Evolutionary conservation across 495 filamentous ascomycete genomes (phyloP), one percentile per base, ranked within the genome.

Genomic region (Cryomyces minteri): DNA sequence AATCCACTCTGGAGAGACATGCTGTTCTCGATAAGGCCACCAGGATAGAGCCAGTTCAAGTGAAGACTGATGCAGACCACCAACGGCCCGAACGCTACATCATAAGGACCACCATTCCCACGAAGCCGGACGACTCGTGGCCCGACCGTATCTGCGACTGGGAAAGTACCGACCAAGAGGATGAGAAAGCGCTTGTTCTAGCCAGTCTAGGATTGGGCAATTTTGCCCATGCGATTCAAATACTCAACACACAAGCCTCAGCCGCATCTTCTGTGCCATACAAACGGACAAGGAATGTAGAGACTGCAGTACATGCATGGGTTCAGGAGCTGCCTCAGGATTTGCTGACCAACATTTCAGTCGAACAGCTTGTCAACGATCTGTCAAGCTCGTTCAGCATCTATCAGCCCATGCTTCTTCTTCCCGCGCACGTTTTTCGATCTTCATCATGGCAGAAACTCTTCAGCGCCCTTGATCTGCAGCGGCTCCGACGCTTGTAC

Each of bases 391-490:
- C 78, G 31, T 88, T 78, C 68, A 75, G 73, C 1, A 54, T 79
- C 32, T 86, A 87, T 52, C 67, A 71, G 14, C 80, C 80, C 6
- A 69, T 88, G 62, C 67, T 80, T 1, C 66, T 87, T 1, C 67
- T 88, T 1, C 74, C 80, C 2, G 56, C 66, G 2, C 72, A 77
- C 40, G 70, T 70, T 25, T 79, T 85, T 33, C 12, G 9, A 12
- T 40, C 32, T 33, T 31, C 45, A 18, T 9, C 32, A 33, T 48
- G 45, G 46, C 29, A 45, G 14, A 4, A 38, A n/a, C 54, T 63
- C 52, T 0, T 47, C 64, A 1, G 46, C 56, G 0, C 54, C 61
- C 12, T 82, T 73, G 73, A 58, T 51, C 12, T 45, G 53, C 4
- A 50, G 78, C 0, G 65, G 75, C 53, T 77, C 1, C 32, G 57